These are phyloP conservation scores for Pseudognaphalium luteoalbum DNA, from an alignment of 129 eudicot species.

Conservation along the genomic window DNA sequence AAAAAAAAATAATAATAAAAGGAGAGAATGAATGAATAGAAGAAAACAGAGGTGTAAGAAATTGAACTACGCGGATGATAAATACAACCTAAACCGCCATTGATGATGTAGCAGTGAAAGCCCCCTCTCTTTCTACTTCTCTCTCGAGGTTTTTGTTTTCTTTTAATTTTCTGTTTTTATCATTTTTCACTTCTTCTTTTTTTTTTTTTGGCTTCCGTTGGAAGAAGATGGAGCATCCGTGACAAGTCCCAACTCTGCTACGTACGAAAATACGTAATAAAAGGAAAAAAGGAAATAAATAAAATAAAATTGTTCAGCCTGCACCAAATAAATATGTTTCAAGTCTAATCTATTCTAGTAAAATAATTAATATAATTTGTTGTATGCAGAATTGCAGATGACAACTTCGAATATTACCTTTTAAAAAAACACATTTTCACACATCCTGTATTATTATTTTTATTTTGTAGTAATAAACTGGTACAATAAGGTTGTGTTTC, in stretches of 20 bases:
- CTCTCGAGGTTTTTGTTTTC: conserved; percentile 2
- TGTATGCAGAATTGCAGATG: too few species aligned
- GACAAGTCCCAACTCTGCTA: neutral
- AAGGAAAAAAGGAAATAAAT: too few species aligned
- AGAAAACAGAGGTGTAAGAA: conserved; percentile 15
- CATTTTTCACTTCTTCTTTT: neutral
- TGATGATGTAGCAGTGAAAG: conserved; percentile 38
- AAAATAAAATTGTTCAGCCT: too few species aligned
- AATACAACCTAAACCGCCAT: conserved; percentile 69
- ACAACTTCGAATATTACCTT: too few species aligned
- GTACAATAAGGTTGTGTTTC: too few species aligned
- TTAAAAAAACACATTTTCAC: too few species aligned
- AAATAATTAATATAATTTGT: too few species aligned
- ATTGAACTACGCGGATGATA: conserved; percentile 24
- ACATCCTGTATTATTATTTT: too few species aligned
- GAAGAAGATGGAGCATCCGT: neutral
- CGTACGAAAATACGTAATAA: too few species aligned
- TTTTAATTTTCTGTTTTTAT: conserved; percentile 9
- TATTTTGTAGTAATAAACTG: too few species aligned
- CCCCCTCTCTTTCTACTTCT: conserved; percentile 9
- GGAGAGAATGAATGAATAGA: neutral
- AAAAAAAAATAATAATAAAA: conserved; percentile 1
- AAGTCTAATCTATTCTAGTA: too few species aligned
- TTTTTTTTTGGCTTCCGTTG: neutral
- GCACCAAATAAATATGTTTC: too few species aligned